These are phyloP conservation scores for Monoraphidium neglectum DNA, from an alignment of 139 green algal genomes.

Conservation along the genomic window DNA sequence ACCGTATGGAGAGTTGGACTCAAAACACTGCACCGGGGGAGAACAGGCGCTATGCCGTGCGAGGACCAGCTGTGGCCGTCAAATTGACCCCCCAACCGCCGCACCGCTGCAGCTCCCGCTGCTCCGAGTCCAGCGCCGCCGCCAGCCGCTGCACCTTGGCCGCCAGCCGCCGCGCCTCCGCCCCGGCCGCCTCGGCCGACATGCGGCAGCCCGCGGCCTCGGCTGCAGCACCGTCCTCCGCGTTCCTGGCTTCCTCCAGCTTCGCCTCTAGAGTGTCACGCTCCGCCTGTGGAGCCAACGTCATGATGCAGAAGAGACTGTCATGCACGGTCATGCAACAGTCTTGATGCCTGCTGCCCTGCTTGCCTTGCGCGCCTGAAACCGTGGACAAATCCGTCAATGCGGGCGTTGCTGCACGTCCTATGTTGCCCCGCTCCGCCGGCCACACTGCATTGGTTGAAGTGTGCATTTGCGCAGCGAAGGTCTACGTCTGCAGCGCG, in stretches of 20 bases:
- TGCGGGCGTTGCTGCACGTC: background rate
- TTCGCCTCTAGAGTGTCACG: background rate
- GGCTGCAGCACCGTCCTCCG: conserved; percentile 3
- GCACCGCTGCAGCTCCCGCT: conserved; percentile 18
- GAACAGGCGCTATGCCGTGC: background rate
- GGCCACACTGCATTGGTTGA: background rate
- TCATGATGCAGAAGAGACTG: background rate
- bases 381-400: background rate
- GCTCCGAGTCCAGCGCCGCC: conserved; percentile 10
- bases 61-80: background rate
- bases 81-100: too few species aligned
- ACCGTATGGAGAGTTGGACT: background rate
- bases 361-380: background rate
- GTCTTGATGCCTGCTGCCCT: background rate
- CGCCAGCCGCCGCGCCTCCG: conserved; percentile 12
- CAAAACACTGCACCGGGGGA: background rate
- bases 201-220: background rate
- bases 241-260: conserved; percentile 5
- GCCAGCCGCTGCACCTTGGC: conserved; percentile 18
- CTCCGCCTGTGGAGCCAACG: conserved; percentile 8
- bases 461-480: background rate
- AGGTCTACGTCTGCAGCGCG: background rate
- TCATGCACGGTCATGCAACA: background rate
- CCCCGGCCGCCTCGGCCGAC: background rate
- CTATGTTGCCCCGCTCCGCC: background rate